Conservation (phyloP, 148 eudicot genomes). For the Hydrangea macrophylla region DNA sequence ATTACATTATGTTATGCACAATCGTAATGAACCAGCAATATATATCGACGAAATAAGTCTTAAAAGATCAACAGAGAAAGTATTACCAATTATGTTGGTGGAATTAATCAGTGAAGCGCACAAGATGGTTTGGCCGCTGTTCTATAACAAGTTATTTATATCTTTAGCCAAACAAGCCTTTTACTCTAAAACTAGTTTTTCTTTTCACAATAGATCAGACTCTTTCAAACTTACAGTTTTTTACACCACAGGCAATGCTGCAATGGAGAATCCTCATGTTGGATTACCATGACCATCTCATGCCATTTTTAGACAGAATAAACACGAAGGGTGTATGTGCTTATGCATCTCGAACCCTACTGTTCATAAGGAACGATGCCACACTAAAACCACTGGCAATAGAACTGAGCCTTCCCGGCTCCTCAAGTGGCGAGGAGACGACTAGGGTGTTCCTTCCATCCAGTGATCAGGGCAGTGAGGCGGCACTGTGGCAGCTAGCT, state of each 20-base stretch:
- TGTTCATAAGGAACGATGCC: constrained; percentile 27
- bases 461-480: constrained; percentile 2
- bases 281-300: constrained; percentile 34
- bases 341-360: constrained; percentile 38
- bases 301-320: constrained; percentile 32
- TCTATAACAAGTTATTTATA: too few relatives aligned
- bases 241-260: constrained; percentile 25
- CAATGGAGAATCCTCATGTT: constrained; percentile 28
- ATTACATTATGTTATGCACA: too few relatives aligned
- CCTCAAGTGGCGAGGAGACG: background rate
- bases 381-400: constrained; percentile 41
- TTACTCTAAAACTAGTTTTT: background rate
- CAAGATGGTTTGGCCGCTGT: too few relatives aligned
- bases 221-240: background rate
- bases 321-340: constrained; percentile 19
- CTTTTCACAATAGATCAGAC: background rate
- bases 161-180: background rate
- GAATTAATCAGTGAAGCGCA: too few relatives aligned
- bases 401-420: constrained; percentile 31
- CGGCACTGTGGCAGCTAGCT: constrained; percentile 18
- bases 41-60: too few relatives aligned
- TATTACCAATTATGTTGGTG: too few relatives aligned
- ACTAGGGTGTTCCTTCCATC: constrained; percentile 9
- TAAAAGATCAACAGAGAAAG: too few relatives aligned
- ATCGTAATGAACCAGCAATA: too few relatives aligned